Evolutionary conservation across 2,329 filamentous ascomycete genomes (phyloP).

Genomic region (Colletotrichum orbiculare): DNA sequence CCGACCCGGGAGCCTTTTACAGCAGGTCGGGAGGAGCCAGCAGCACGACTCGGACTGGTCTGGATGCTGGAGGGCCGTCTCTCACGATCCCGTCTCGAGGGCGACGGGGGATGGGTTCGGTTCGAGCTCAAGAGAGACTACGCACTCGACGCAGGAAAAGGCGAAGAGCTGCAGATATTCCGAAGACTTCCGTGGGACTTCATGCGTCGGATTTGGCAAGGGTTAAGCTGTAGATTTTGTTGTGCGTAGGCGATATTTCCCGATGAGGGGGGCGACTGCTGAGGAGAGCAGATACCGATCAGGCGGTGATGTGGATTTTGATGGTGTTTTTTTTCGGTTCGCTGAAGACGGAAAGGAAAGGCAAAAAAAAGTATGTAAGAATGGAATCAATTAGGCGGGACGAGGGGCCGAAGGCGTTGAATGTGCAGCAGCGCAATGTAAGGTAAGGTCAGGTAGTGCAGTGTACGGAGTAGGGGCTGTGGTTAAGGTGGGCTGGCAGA

Average conservation of each 20-base stretch:
- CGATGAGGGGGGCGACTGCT: too few species aligned
- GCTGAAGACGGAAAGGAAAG: constrained; percentile 6
- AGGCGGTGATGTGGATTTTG: constrained; percentile 21
- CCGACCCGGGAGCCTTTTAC: constrained; percentile 47
- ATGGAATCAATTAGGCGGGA: not conserved
- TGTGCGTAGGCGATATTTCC: too few species aligned
- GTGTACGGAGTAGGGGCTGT: too few species aligned
- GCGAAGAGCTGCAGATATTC: constrained; percentile 24
- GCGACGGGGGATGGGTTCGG: constrained; percentile 37
- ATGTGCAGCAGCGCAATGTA: not conserved
- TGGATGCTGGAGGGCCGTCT: constrained; percentile 27
- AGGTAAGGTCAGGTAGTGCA: too few species aligned
- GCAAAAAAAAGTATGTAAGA: not conserved
- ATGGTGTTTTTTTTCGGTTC: constrained; percentile 25
- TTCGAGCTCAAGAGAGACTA: constrained; percentile 24
- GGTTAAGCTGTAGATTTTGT: not conserved
- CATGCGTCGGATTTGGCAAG: constrained; percentile 28
- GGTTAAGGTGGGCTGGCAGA: too few species aligned
- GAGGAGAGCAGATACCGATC: not conserved
- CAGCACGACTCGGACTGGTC: constrained; percentile 43
- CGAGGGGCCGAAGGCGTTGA: not conserved
- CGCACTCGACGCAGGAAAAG: constrained; percentile 32
- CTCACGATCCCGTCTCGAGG: constrained; percentile 29
- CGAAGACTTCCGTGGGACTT: constrained; percentile 21
- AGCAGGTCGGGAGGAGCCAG: constrained; percentile 47